These are phyloP conservation scores for Rhexocercosporidium sp. DNA, from an alignment of 2,329 filamentous ascomycete species.

Conservation along the genomic window DNA sequence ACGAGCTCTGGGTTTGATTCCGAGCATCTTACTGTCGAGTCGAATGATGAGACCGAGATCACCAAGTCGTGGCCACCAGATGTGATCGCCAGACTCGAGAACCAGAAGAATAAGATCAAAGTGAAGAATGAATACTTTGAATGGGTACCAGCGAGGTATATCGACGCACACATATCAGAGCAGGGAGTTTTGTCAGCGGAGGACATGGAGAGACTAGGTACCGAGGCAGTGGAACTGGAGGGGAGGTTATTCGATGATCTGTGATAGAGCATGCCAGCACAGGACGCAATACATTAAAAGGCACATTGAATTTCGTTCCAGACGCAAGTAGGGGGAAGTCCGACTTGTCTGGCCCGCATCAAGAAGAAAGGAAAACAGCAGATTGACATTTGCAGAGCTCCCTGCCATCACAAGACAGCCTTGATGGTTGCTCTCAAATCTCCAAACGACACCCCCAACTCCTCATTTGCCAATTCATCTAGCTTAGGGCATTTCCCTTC, in stretches of 20 bases:
- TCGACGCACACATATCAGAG: slow-evolving; percentile 43
- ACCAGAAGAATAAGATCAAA: slow-evolving; percentile 35
- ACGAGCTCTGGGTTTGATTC: slow-evolving; percentile 50
- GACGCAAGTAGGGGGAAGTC: neutral
- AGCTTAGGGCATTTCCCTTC: neutral
- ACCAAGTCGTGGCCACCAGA: slow-evolving; percentile 50
- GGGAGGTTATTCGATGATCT: slow-evolving; percentile 30
- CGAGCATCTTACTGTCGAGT: slow-evolving; percentile 51
- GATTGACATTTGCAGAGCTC: neutral
- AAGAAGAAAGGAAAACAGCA: neutral
- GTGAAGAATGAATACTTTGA: slow-evolving; percentile 48
- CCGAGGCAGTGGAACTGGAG: slow-evolving; percentile 33
- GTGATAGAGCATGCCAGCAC: neutral
- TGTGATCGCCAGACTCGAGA: slow-evolving; percentile 14
- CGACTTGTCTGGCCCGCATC: neutral
- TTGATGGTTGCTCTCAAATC: slow-evolving; percentile 12
- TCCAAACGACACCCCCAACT: slow-evolving; percentile 12
- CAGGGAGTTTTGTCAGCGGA: slow-evolving; percentile 30
- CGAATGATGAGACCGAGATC: slow-evolving; percentile 60
- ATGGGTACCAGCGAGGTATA: slow-evolving; percentile 38
- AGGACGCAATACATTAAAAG: neutral
- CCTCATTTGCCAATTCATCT: slow-evolving; percentile 5
- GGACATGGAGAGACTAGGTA: slow-evolving; percentile 31
- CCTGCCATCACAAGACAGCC: neutral
- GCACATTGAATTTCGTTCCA: neutral